A percentile compares a stretch with the other conserved stretches of the same genome.
Evolutionary conservation across 2,329 filamentous ascomycete species (phyloP).

Genomic region (Scortechinia acanthostroma): DNA sequence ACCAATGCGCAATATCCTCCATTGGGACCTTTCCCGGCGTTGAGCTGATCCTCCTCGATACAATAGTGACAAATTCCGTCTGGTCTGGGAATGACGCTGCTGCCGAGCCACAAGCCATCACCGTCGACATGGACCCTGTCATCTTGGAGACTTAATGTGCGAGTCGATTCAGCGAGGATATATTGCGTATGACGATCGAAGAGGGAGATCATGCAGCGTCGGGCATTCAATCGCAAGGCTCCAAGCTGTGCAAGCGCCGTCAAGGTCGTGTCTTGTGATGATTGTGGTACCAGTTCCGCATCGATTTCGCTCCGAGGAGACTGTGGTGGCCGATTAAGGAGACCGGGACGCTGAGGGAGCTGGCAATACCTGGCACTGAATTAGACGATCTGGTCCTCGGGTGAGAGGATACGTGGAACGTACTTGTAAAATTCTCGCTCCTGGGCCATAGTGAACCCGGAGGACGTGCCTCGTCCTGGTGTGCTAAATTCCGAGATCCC

Average conservation of each 20-base stretch:
- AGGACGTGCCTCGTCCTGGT: too few species aligned
- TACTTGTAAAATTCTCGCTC: not conserved
- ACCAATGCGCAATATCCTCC: too few species aligned
- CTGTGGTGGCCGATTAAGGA: too few species aligned
- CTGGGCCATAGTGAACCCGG: not conserved
- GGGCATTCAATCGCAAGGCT: slow-evolving; percentile 28
- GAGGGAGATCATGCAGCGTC: slow-evolving; percentile 36
- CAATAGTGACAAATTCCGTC: slow-evolving; percentile 19
- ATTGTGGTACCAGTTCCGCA: slow-evolving; percentile 1
- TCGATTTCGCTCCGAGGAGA: too few species aligned
- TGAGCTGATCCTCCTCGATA: slow-evolving; percentile 7
- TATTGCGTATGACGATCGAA: slow-evolving; percentile 39
- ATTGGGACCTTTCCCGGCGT: not conserved
- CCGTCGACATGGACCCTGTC: slow-evolving; percentile 3
- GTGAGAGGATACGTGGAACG: not conserved
- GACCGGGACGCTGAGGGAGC: too few species aligned
- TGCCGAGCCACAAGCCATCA: slow-evolving; percentile 11
- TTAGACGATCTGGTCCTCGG: too few species aligned
- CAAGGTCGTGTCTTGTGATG: slow-evolving; percentile 28
- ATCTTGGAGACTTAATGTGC: slow-evolving; percentile 23
- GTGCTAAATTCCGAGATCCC: too few species aligned
- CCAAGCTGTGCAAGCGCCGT: slow-evolving; percentile 41
- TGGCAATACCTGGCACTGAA: too few species aligned
- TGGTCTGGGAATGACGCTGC: slow-evolving; percentile 17
- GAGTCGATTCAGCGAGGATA: slow-evolving; percentile 40